These are phyloP conservation scores for Avena eriantha DNA, from an alignment of 176 grass and related monocot genomes.

Conservation along the genomic window DNA sequence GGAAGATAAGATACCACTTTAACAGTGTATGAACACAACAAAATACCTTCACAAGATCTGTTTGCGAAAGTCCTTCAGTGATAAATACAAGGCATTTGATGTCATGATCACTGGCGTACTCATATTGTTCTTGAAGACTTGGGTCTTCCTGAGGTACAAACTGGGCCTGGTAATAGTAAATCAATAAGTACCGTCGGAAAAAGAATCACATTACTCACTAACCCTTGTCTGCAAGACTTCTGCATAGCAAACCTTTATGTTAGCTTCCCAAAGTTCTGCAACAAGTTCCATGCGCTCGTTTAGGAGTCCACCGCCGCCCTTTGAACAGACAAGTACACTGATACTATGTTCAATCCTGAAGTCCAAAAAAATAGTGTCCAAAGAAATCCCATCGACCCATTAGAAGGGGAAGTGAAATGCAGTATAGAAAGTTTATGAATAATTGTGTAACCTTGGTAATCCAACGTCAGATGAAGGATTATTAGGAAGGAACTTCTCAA, in stretches of 20 bases:
- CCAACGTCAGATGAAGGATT: slow-evolving; percentile 79
- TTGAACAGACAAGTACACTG: slow-evolving; percentile 96
- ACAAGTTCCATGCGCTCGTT: slow-evolving; percentile 88
- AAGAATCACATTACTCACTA: neutral
- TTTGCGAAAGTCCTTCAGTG: slow-evolving; percentile 87
- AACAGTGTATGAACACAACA: slow-evolving; percentile 27
- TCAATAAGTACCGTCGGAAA: slow-evolving; percentile 15
- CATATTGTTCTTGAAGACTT: slow-evolving; percentile 97
- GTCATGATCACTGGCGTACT: slow-evolving; percentile 93
- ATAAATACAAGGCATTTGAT: slow-evolving; percentile 91
- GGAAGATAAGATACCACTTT: neutral
- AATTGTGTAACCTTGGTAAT: slow-evolving; percentile 64
- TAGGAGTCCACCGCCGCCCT: slow-evolving; percentile 82
- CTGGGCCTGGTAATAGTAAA: slow-evolving; percentile 70
- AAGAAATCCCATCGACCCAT: neutral
- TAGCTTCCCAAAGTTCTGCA: slow-evolving; percentile 86
- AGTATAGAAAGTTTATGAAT: slow-evolving; percentile 37
- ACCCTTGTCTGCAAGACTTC: neutral
- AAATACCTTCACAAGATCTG: slow-evolving; percentile 75
- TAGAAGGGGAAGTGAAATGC: neutral
- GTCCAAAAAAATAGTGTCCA: neutral
- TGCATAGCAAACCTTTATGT: slow-evolving; percentile 76
- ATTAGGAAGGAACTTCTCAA: slow-evolving; percentile 86
- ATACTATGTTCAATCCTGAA: slow-evolving; percentile 77
- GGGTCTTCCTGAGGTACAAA: slow-evolving; percentile 89